phyloP scores from a whole-genome alignment of 176 grass and related monocot genomes.

The Secale cereale region DNA sequence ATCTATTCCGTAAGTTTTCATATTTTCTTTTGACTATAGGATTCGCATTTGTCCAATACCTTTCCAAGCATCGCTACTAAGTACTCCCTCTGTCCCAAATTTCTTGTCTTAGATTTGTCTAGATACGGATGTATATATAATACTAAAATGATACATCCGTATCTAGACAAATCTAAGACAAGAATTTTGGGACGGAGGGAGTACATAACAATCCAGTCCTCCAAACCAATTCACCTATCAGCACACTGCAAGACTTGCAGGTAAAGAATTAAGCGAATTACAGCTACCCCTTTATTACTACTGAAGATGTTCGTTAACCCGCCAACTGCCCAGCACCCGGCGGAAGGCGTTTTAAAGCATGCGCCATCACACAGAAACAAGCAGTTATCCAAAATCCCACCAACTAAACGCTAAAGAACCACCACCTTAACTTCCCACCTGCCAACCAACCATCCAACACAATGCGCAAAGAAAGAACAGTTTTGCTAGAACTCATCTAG shows the following conservation, averaged over 20 bases:
- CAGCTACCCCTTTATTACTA: not conserved
- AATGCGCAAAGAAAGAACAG: slow-evolving; percentile 1
- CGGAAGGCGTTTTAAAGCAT: slow-evolving; percentile 8
- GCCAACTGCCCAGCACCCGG: not conserved
- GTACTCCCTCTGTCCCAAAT: not conserved
- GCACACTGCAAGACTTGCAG: slow-evolving; percentile 1
- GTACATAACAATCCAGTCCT: slow-evolving; percentile 6
- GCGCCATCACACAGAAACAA: slow-evolving; percentile 22
- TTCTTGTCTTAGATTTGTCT: too few relatives aligned
- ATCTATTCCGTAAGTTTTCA: too few relatives aligned
- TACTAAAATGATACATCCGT: too few relatives aligned
- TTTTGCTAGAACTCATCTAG: too few relatives aligned
- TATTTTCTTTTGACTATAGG: not conserved
- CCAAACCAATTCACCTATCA: not conserved
- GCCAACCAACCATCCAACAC: slow-evolving; percentile 24
- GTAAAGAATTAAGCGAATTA: not conserved
- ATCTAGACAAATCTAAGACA: too few relatives aligned
- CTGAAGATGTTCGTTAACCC: not conserved
- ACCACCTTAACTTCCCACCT: slow-evolving; percentile 31
- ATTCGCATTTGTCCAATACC: not conserved
- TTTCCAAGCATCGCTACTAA: not conserved
- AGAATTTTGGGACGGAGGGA: too few relatives aligned
- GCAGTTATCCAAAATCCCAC: slow-evolving; percentile 35
- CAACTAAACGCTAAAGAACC: slow-evolving; percentile 30
- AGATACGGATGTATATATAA: too few relatives aligned